Base-by-base conservation (phyloP, 164 flowering plant species). In the Dillenia suffruticosa region DNA sequence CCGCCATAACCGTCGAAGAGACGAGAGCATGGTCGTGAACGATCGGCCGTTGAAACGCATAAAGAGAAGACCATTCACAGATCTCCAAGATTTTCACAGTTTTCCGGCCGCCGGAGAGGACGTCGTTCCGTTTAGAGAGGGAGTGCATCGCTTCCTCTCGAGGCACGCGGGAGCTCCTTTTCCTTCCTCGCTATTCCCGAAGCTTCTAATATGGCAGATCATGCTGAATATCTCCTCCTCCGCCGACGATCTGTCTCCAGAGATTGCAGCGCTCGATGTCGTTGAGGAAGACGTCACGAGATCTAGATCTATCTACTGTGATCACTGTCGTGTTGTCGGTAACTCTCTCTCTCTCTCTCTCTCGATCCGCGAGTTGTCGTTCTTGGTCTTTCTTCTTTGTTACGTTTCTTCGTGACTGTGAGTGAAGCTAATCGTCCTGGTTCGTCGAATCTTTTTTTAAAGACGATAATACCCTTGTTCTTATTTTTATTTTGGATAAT, bases 281-380 rank as follows among this genome's bases (percentile, higher is more conserved):
- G 82, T 92, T 12, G 97, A 92, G 64, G 97, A 92, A 63, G 92
- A 89, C 46, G 97, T 87, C 0, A 67, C 83, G 40, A 78, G 80
- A 66, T 85, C 96, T 63, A 84, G 89, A 82, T 87, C 92, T 10
- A 81, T 87, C 9, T 86, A 89, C 70, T 92, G 97, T 68, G 92
- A 89, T 61, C 94, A 89, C 77, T 92, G 97, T 81, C 90, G 94
- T 56, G 96, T 89, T 24, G 87, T 92, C 9, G 97, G 97, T 92
- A 85, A 83, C 94, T 80, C 5, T 67, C 24, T 53, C 65, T 47
- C 94, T 80, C 5, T 67, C 24, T 53, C 65, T 47, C 63, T 15
- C 62, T 14, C 9, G 9, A 15, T 14, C n/a, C 48, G 45, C 10
- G 68, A 14, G 40, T 26, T 32, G 3, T 44, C 12, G 5, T 50